phyloP scores from a whole-genome alignment of 2,329 filamentous ascomycete genomes.

The Trichoderma citrinoviride region DNA sequence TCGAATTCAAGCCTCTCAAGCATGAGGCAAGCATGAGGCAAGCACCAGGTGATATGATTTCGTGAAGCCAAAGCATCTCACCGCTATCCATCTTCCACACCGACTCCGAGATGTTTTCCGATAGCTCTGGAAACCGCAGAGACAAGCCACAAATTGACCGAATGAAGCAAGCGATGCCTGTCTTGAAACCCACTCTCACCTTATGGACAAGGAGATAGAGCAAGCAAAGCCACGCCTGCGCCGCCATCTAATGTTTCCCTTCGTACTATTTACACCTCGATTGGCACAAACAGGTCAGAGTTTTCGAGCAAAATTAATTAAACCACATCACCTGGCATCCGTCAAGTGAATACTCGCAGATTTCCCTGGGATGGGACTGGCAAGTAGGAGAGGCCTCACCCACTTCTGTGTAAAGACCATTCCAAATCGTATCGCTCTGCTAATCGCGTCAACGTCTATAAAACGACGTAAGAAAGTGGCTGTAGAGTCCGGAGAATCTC shows the following conservation, averaged over 20 bases:
- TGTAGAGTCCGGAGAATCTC: no score
- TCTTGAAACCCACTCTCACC: background rate
- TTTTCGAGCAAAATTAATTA: background rate
- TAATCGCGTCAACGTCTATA: background rate
- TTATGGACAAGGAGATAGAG: background rate
- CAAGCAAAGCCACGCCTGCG: background rate
- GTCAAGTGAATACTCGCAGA: background rate
- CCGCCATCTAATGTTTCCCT: background rate
- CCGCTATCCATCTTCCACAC: background rate
- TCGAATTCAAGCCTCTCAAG: no score
- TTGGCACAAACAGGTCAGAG: background rate
- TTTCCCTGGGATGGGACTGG: background rate
- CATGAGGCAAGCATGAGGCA: background rate
- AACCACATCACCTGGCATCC: background rate
- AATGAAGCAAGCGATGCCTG: background rate
- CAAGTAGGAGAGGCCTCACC: background rate
- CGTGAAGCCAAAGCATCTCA: background rate
- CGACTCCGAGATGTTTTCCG: background rate
- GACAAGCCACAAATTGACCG: background rate
- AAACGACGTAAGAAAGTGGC: background rate
- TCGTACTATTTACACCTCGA: background rate
- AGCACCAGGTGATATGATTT: background rate
- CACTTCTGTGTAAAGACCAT: background rate
- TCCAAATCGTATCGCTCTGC: no score
- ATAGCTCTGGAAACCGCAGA: background rate